phyloP scores from a whole-genome alignment of 202 grass and related monocot genomes.

The Cymbopogon flexuosus region DNA sequence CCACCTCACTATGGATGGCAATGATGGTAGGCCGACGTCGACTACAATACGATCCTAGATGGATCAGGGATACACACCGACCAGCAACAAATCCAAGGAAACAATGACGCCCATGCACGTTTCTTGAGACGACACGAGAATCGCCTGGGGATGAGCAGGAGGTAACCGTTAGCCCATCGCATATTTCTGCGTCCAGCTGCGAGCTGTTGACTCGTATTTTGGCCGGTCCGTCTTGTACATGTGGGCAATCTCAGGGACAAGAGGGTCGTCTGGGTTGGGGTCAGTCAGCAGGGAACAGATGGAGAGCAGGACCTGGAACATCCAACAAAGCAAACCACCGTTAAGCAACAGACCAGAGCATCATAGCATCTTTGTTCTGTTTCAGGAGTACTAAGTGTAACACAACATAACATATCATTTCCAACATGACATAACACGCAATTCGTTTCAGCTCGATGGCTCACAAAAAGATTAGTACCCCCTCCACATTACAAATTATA shows the following conservation, averaged over 20 bases:
- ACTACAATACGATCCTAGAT: slow-evolving; percentile 43
- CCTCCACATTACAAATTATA: no score
- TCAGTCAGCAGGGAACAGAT: slow-evolving; percentile 78
- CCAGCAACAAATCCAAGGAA: slow-evolving; percentile 40
- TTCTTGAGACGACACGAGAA: slow-evolving; percentile 16
- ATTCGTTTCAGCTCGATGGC: background rate
- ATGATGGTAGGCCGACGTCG: slow-evolving; percentile 18
- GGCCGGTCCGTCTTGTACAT: slow-evolving; percentile 78
- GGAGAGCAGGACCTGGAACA: slow-evolving; percentile 68
- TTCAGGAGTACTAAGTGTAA: background rate
- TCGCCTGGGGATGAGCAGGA: background rate
- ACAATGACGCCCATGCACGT: slow-evolving; percentile 32
- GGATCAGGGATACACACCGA: slow-evolving; percentile 48
- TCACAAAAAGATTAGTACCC: background rate
- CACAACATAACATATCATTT: background rate
- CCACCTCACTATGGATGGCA: slow-evolving; percentile 36
- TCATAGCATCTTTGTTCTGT: background rate
- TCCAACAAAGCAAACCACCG: background rate
- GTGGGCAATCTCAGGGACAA: slow-evolving; percentile 79
- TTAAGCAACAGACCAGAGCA: background rate
- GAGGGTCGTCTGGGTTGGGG: slow-evolving; percentile 77
- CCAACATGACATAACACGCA: background rate
- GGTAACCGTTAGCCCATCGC: slow-evolving; percentile 57
- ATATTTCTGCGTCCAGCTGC: slow-evolving; percentile 90
- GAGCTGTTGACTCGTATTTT: slow-evolving; percentile 67